Percentiles rank a stretch among this genome's conserved stretches.
These are phyloP conservation scores for Sporothrix variecibatus DNA, from an alignment of 2,329 filamentous ascomycete species.

Conservation along the genomic window DNA sequence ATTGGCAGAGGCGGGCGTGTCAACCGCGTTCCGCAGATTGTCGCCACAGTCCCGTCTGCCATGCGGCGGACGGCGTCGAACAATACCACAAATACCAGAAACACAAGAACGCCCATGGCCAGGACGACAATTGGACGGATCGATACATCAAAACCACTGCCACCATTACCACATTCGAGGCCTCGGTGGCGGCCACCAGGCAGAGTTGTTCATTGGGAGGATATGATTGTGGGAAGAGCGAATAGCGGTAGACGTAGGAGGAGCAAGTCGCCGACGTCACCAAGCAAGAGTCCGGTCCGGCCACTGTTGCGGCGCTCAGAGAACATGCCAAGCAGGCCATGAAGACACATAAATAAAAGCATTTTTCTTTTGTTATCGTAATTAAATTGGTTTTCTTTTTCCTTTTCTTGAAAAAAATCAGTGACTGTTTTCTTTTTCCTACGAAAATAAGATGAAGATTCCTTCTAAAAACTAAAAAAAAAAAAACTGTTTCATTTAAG, in stretches of 20 bases:
- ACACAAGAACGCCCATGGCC: neutral
- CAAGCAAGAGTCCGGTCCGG: neutral
- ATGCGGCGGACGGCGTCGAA: neutral
- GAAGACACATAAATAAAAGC: neutral
- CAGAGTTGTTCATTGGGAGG: slow-evolving; percentile 20
- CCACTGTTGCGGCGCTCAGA: neutral
- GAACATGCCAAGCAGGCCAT: neutral
- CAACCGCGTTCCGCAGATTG: neutral
- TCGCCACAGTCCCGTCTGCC: slow-evolving; percentile 5
- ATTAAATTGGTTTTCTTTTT: too few species aligned
- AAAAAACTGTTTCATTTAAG: too few species aligned
- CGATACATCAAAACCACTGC: neutral
- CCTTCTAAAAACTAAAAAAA: too few species aligned
- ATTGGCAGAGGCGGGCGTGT: neutral
- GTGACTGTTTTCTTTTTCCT: too few species aligned
- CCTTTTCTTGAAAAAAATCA: too few species aligned
- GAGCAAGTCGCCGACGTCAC: neutral
- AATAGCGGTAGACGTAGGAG: neutral
- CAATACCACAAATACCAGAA: neutral
- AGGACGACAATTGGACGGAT: neutral
- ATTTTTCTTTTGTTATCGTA: neutral
- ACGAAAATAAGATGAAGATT: too few species aligned
- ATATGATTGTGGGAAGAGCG: neutral
- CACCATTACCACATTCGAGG: neutral
- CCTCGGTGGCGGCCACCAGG: slow-evolving; percentile 21